Evolutionary conservation across 208 protist species (phyloP), one percentile per base, ranked within the genome.

Genomic region (Trypanosomatidae sp.): DNA sequence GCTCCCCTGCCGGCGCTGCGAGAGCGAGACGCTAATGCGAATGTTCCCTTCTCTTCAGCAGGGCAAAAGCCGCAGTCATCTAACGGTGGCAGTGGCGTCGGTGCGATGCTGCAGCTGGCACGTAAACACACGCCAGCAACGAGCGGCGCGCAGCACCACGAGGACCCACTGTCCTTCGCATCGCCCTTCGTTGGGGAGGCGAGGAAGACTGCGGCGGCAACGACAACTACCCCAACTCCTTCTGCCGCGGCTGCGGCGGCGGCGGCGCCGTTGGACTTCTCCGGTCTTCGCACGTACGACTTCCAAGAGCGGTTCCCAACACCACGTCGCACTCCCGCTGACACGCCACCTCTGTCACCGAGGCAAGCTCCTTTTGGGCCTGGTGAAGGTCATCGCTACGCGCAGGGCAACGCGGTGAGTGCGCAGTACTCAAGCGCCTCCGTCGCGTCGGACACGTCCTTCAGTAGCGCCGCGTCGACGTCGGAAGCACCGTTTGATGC

Each of bases 401-500:
- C n/a, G n/a, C n/a, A n/a, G n/a, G n/a, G n/a, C n/a, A n/a, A n/a
- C n/a, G n/a, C n/a, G n/a, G n/a, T n/a, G n/a, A n/a, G n/a, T n/a
- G n/a, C n/a, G n/a, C n/a, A n/a, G n/a, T n/a, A n/a, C n/a, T n/a
- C n/a, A n/a, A n/a, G n/a, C n/a, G n/a, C n/a, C n/a, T n/a, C n/a
- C n/a, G n/a, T n/a, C n/a, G n/a, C n/a, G n/a, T n/a, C n/a, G n/a
- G n/a, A n/a, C n/a, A n/a, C n/a, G n/a, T n/a, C n/a, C n/a, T n/a
- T n/a, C n/a, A n/a, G n/a, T n/a, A n/a, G n/a, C n/a, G n/a, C n/a
- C n/a, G n/a, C n/a, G n/a, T n/a, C n/a, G n/a, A n/a, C n/a, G n/a
- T n/a, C n/a, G n/a, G n/a, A n/a, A n/a, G n/a, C n/a, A 46, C n/a
- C 59, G 1, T 91, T 93, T 75, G 89, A 93, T 66, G 82, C 86